phyloP scores from a whole-genome alignment of 169 alveolate genomes.

The Cryptosporidium tyzzeri region DNA sequence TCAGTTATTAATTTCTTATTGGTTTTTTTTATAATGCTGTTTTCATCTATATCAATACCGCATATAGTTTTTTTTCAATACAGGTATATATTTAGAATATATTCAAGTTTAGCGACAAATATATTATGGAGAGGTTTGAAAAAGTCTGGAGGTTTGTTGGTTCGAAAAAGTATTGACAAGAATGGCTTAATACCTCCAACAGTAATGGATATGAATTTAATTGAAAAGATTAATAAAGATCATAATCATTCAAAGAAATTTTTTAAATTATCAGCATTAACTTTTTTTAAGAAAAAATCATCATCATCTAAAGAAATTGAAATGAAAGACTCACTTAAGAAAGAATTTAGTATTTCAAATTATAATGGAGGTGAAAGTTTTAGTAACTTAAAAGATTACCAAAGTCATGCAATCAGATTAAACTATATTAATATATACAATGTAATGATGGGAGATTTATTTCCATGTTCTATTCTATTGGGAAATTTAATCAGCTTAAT shows the following conservation, averaged over 20 bases:
- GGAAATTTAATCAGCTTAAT: conserved; percentile 53
- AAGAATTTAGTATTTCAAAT: background rate
- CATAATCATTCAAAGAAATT: background rate
- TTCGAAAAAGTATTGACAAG: conserved; percentile 28
- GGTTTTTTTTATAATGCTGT: conserved; percentile 51
- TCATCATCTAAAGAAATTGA: background rate
- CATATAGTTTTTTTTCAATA: conserved; percentile 61
- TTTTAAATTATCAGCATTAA: background rate
- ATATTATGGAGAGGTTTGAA: conserved; percentile 70
- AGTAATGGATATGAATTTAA: conserved; percentile 33
- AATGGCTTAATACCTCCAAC: conserved; percentile 32
- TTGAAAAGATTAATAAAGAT: background rate
- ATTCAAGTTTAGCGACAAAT: conserved; percentile 65
- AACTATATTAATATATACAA: conserved; percentile 46
- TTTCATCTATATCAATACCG: conserved; percentile 56
- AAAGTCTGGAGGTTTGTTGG: conserved; percentile 50
- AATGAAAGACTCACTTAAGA: background rate
- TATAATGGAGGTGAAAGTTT: background rate
- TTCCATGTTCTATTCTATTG: conserved; percentile 58
- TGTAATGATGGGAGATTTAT: conserved; percentile 72
- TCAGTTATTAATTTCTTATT: conserved; percentile 44
- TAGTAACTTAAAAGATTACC: background rate
- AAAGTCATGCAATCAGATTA: conserved; percentile 34
- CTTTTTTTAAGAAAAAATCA: background rate
- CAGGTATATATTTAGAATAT: conserved; percentile 52